Conservation (phyloP, 1,139 yeast genomes). For the Meyerozyma athensensis region DNA sequence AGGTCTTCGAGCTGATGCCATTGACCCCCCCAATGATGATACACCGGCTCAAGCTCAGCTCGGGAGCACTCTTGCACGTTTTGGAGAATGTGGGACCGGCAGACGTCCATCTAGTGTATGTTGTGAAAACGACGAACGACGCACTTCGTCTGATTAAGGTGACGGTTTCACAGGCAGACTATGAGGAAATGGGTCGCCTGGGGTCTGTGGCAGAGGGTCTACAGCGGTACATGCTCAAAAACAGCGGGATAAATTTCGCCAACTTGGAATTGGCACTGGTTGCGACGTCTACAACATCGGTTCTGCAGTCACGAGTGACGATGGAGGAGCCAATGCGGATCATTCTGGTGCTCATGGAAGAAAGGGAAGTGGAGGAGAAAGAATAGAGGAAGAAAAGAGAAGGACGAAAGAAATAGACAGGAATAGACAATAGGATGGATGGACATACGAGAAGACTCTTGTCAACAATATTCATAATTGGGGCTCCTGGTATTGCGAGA, state of each 20-base stretch:
- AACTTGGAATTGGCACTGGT: neutral
- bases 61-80: neutral
- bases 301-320: neutral
- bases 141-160: neutral
- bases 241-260: neutral
- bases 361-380: neutral
- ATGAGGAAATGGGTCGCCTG: neutral
- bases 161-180: neutral
- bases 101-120: neutral
- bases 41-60: neutral
- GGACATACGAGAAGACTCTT: too few species aligned
- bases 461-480: too few species aligned
- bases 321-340: neutral
- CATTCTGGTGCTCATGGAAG: neutral
- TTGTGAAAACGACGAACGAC: neutral
- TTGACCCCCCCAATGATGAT: neutral
- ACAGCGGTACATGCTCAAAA: neutral
- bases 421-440: neutral
- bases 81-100: neutral
- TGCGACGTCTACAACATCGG: neutral
- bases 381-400: too few species aligned
- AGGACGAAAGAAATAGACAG: neutral
- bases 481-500: too few species aligned
- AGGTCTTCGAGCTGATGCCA: neutral
- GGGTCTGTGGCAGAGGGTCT: neutral